phyloP scores from a whole-genome alignment of 2,329 filamentous ascomycete genomes.

The Aureobasidium sp. region DNA sequence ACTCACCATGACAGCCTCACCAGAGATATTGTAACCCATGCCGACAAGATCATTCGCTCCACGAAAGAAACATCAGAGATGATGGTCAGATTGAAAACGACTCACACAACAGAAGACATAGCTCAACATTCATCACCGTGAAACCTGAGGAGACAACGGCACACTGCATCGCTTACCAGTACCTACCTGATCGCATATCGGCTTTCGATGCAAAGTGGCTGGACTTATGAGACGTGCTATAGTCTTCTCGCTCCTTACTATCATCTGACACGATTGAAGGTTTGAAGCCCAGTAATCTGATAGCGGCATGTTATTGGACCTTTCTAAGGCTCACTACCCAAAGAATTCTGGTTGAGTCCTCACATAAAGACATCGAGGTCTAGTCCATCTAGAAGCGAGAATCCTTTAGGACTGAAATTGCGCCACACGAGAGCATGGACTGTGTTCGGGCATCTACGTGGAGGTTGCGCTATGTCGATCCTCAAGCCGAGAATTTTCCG shows the following conservation, averaged over 20 bases:
- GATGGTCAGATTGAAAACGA: neutral
- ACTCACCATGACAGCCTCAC: constrained; percentile 21
- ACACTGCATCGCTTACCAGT: neutral
- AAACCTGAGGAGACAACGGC: neutral
- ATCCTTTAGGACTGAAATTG: neutral
- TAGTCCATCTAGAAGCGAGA: neutral
- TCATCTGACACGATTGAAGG: neutral
- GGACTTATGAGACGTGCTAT: neutral
- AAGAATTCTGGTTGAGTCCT: neutral
- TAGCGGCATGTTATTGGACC: neutral
- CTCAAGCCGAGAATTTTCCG: neutral
- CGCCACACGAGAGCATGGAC: neutral
- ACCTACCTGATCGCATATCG: neutral
- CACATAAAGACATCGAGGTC: neutral
- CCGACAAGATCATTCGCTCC: neutral
- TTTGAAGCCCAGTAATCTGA: neutral
- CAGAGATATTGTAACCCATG: constrained; percentile 12
- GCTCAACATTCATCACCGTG: neutral
- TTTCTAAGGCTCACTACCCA: neutral
- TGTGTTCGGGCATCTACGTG: neutral
- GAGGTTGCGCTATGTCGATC: neutral
- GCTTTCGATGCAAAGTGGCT: neutral
- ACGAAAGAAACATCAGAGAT: neutral
- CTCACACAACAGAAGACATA: neutral
- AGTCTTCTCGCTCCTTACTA: neutral